Conservation (phyloP, 2,329 filamentous ascomycete genomes). For the Ascocoryne sarcoides region DNA sequence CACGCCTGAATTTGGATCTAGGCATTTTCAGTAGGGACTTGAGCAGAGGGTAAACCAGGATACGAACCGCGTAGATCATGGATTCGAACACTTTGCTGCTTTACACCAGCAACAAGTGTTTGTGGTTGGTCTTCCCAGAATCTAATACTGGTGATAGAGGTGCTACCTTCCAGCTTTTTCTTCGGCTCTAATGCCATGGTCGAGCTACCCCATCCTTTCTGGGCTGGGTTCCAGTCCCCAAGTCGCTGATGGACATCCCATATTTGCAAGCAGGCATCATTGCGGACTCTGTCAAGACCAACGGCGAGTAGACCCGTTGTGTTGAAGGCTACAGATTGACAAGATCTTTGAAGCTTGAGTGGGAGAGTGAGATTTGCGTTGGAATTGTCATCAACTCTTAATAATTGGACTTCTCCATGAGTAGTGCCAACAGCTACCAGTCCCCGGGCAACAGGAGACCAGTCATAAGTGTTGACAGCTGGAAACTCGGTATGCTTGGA, state of each 20-base stretch:
- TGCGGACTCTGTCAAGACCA: conserved; percentile 70
- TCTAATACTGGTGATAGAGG: conserved; percentile 73
- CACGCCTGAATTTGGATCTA: conserved; percentile 42
- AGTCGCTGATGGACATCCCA: conserved; percentile 63
- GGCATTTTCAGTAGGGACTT: conserved; percentile 16
- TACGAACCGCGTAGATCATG: conserved; percentile 67
- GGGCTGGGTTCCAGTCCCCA: conserved; percentile 38
- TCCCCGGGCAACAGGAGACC: conserved; percentile 53
- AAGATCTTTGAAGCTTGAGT: conserved; percentile 67
- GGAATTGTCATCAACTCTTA: conserved; percentile 63
- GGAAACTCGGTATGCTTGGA: conserved; percentile 55
- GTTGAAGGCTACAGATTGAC: conserved; percentile 75
- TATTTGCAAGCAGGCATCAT: conserved; percentile 73
- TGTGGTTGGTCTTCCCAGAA: conserved; percentile 74
- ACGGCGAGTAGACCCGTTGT: conserved; percentile 64
- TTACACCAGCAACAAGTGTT: conserved; percentile 66
- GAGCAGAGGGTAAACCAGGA: not conserved
- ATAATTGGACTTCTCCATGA: conserved; percentile 64
- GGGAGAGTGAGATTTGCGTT: conserved; percentile 58
- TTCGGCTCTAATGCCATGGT: conserved; percentile 37
- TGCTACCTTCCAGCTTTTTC: conserved; percentile 52
- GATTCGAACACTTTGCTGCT: conserved; percentile 63
- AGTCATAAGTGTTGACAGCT: conserved; percentile 56
- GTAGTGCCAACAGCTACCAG: conserved; percentile 68
- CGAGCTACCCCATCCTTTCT: conserved; percentile 35